Conservation (phyloP, 2,329 filamentous ascomycete genomes). For the Aphanocladium album region DNA sequence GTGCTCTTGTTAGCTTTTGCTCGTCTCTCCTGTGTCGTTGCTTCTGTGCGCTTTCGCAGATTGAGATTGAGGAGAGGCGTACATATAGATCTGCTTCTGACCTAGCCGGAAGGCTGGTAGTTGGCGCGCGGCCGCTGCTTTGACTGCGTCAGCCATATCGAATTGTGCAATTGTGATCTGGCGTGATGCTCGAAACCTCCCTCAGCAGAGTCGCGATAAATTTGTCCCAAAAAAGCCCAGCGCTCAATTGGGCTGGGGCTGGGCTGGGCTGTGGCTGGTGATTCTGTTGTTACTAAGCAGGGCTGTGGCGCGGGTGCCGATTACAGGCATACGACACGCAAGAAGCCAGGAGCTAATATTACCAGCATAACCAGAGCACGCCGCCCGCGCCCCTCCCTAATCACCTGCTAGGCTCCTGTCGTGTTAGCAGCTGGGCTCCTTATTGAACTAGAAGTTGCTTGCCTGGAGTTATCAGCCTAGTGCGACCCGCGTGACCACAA, state of each 20-base stretch:
- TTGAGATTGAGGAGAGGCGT: slow-evolving; percentile 21
- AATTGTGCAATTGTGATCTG: slow-evolving; percentile 12
- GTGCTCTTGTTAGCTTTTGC: neutral
- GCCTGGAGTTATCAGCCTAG: slow-evolving; percentile 1
- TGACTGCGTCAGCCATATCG: slow-evolving; percentile 36
- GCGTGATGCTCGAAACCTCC: neutral
- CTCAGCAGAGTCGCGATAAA: neutral
- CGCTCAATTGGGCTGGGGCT: too few relatives aligned
- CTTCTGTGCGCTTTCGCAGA: too few relatives aligned
- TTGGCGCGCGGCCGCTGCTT: slow-evolving; percentile 30
- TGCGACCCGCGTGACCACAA: slow-evolving; percentile 13
- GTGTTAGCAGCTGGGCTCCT: neutral
- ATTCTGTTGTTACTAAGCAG: neutral
- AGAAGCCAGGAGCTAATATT: neutral
- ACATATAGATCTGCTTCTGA: slow-evolving; percentile 53
- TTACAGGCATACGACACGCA: neutral
- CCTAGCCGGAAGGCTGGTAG: slow-evolving; percentile 45
- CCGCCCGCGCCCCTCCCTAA: neutral
- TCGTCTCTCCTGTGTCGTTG: neutral
- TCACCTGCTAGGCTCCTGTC: neutral
- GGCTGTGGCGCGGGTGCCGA: neutral
- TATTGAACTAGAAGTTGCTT: neutral
- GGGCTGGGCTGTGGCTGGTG: slow-evolving; percentile 3
- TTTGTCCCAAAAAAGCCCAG: slow-evolving; percentile 2
- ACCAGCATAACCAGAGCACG: neutral